Evolutionary conservation across 2,329 filamentous ascomycete species (phyloP), one percentile per base, ranked within the genome.

Genomic region (Trichoderma cornu-damae): DNA sequence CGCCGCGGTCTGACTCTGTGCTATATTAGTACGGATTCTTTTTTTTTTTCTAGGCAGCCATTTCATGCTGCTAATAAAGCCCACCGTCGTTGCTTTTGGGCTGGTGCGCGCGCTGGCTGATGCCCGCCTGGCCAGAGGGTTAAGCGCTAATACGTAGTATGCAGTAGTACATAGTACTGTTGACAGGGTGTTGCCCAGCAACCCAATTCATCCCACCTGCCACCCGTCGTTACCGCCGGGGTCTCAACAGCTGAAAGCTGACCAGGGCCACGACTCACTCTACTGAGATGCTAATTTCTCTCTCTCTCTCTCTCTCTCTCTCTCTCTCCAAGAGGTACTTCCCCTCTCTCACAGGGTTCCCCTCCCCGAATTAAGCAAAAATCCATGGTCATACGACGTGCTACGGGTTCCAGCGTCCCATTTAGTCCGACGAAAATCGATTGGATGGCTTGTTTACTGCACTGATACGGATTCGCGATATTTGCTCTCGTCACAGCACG

Each of bases 141-240:
- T n/a, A n/a, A n/a, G n/a, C n/a, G n/a, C n/a, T n/a, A n/a, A n/a
- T n/a, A n/a, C n/a, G n/a, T n/a, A n/a, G n/a, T n/a, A n/a, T n/a
- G n/a, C n/a, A n/a, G n/a, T n/a, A n/a, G n/a, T n/a, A n/a, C n/a
- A n/a, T n/a, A n/a, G 56, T 42, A 40, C 49, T 55, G 47, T 18
- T 16, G 52, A 44, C 43, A 28, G 28, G n/a, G 18, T n/a, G 57
- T 58, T 58, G 57, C 57, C 50, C 49, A 54, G 57, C 57, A 58
- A 58, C 57, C 49, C 11, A 34, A 20, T 22, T 12, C 49, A 58
- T 35, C 49, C 40, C 56, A 42, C 40, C n/a, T 16, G 6, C 47
- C 30, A 12, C 24, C 43, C 6, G 18, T 38, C 12, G 55, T 16
- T 22, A 18, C 44, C 28, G 40, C 42, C 56, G 42, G 22, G 26